These are phyloP conservation scores for Metschnikowia continentalis DNA, from an alignment of 805 yeast genomes.

Conservation along the genomic window DNA sequence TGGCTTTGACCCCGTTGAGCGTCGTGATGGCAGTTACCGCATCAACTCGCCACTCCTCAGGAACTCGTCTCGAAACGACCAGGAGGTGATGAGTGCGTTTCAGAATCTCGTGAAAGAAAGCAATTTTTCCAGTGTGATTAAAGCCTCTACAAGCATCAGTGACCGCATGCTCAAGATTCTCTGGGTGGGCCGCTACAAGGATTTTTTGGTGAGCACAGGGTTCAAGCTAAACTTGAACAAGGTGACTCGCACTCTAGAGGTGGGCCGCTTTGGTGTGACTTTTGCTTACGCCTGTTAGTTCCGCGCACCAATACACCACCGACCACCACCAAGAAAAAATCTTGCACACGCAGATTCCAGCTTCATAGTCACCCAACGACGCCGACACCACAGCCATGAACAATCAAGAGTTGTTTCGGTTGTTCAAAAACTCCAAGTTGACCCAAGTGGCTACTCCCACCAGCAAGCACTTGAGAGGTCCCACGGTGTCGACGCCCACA, in stretches of 20 bases:
- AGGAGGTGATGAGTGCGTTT: constrained; percentile 45
- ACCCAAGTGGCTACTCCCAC: constrained; percentile 45
- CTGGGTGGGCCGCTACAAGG: constrained; percentile 88
- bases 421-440: constrained; percentile 38
- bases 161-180: constrained; percentile 57
- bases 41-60: constrained; percentile 22
- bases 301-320: constrained; percentile 16
- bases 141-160: constrained; percentile 64
- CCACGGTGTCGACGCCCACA: constrained; percentile 44
- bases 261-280: constrained; percentile 53
- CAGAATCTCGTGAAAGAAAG: constrained; percentile 48
- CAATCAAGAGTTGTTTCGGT: constrained; percentile 17
- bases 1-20: constrained; percentile 6
- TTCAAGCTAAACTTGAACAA: constrained; percentile 44
- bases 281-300: constrained; percentile 52
- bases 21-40: constrained; percentile 21
- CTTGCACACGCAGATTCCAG: not conserved
- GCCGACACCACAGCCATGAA: constrained; percentile 8
- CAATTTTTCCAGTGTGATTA: constrained; percentile 66
- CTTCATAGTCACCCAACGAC: not conserved
- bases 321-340: constrained; percentile 3
- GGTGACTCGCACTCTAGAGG: constrained; percentile 40
- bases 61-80: constrained; percentile 9
- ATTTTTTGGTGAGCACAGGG: constrained; percentile 76
- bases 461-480: constrained; percentile 27